Evolutionary conservation across 2,329 filamentous ascomycete genomes (phyloP), one percentile per base, ranked within the genome.

Genomic region (Sphaerulina vaccinii): DNA sequence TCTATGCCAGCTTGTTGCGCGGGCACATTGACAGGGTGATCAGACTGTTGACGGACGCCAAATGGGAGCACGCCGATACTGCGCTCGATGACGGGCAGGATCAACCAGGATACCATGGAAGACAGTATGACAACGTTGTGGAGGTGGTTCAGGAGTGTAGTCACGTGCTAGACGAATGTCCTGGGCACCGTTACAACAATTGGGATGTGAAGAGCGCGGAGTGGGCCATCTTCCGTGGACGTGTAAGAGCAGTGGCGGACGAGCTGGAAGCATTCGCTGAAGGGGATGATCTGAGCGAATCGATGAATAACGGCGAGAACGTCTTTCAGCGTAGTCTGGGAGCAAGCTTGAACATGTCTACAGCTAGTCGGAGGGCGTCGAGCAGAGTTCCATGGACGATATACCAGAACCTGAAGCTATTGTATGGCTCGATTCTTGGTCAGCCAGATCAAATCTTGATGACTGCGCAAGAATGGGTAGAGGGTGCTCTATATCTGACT

Each of bases 341-440:
- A 4, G 33, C 44, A 13, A 82, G 61, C 70, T 84, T 74, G 63
- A 84, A 84, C 5, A 84, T 87, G 47, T 81, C 79, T 69, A 86
- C 78, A 72, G 86, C 71, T 68, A 88, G 74, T 46, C 76, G 79
- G 42, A 88, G 86, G 70, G 90, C 90, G 1, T 88, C 91, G 63
- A 95, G 88, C 65, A 85, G 86, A 61, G 86, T 96, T 27, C 92
- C 91, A 0, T 96, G 88, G 88, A 83, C 87, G 19, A 83, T 97
- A 22, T 96, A 95, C 68, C 86, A 96, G 66, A 90, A 87, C 60
- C 74, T 97, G 47, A 83, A 86, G 59, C 84, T 83, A 10, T 73
- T 96, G 5, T 96, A 96, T 67, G 85, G 85, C 27, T 85, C 95
- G 54, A 73, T 95, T 1, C 79, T 93, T 3, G 91, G 92, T 29